These are phyloP conservation scores for Carex cristatella DNA, from an alignment of 176 grass and related monocot genomes.

Conservation along the genomic window DNA sequence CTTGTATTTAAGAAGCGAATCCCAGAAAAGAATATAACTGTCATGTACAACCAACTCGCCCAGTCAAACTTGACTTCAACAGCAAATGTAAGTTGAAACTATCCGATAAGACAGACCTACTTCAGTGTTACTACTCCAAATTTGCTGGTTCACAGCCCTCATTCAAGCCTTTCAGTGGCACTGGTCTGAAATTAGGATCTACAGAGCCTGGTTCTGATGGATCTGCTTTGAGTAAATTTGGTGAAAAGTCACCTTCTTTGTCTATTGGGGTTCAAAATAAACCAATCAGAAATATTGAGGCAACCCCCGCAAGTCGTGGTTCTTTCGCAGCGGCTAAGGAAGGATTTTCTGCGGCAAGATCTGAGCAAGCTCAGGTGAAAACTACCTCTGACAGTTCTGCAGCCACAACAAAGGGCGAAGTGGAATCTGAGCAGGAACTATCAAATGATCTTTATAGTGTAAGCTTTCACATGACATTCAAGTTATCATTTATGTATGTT, in stretches of 20 bases:
- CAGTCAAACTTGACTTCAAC: too few species aligned
- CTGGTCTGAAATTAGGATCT: slow-evolving; percentile 40
- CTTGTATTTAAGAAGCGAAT: too few species aligned
- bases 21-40: too few species aligned
- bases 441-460: slow-evolving; percentile 83
- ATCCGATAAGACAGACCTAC: too few species aligned
- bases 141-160: background rate
- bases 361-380: slow-evolving; percentile 33
- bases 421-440: slow-evolving; percentile 53
- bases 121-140: too few species aligned
- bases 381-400: slow-evolving; percentile 27
- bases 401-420: slow-evolving; percentile 36
- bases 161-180: slow-evolving; percentile 20
- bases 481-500: slow-evolving; percentile 1
- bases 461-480: slow-evolving; percentile 25
- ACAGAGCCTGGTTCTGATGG: slow-evolving; percentile 39
- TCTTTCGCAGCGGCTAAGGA: slow-evolving; percentile 27
- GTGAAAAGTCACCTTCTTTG: slow-evolving; percentile 36
- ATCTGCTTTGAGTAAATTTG: slow-evolving; percentile 25
- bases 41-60: too few species aligned
- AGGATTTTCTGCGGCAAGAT: slow-evolving; percentile 30
- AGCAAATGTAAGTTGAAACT: too few species aligned
- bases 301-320: slow-evolving; percentile 23
- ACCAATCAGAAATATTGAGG: slow-evolving; percentile 35
- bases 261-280: slow-evolving; percentile 25